Conservation (phyloP, 768 basidiomycete species). For the Cyathus striatus region DNA sequence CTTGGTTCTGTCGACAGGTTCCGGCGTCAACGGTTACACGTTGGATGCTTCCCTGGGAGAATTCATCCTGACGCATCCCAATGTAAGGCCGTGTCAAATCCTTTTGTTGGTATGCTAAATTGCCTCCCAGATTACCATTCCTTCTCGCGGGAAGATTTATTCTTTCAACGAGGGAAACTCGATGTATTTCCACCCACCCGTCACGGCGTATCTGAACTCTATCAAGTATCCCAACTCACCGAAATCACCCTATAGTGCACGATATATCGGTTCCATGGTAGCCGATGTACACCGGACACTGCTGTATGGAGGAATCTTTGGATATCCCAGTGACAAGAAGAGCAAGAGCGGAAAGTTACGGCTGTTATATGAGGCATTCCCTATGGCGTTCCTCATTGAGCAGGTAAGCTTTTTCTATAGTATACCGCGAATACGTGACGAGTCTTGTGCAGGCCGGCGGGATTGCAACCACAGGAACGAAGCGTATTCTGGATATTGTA, state of each 20-base stretch:
- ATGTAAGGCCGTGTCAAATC: slow-evolving; percentile 41
- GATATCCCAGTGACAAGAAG: slow-evolving; percentile 98
- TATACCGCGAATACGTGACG: too few species aligned
- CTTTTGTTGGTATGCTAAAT: neutral
- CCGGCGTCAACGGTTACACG: slow-evolving; percentile 97
- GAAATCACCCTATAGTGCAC: slow-evolving; percentile 83
- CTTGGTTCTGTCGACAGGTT: slow-evolving; percentile 90
- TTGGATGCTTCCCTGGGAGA: slow-evolving; percentile 93
- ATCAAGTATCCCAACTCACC: slow-evolving; percentile 84
- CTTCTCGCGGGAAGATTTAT: slow-evolving; percentile 95
- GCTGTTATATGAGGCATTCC: slow-evolving; percentile 95
- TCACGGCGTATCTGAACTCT: slow-evolving; percentile 76
- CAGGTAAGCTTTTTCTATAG: slow-evolving; percentile 48
- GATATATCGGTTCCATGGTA: slow-evolving; percentile 98
- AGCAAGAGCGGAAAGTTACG: slow-evolving; percentile 93
- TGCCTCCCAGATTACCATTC: slow-evolving; percentile 83
- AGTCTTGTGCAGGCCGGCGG: slow-evolving; percentile 74
- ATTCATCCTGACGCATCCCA: slow-evolving; percentile 97
- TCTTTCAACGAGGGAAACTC: slow-evolving; percentile 99
- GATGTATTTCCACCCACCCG: slow-evolving; percentile 86
- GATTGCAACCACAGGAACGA: slow-evolving; percentile 91
- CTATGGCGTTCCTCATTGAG: slow-evolving; percentile 93
- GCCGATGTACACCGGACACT: slow-evolving; percentile 96
- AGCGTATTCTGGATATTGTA: slow-evolving; percentile 87
- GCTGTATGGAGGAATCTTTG: slow-evolving; percentile 97